phyloP scores from a whole-genome alignment of 352 stramenopile genomes.

The Pythium sukuiense region DNA sequence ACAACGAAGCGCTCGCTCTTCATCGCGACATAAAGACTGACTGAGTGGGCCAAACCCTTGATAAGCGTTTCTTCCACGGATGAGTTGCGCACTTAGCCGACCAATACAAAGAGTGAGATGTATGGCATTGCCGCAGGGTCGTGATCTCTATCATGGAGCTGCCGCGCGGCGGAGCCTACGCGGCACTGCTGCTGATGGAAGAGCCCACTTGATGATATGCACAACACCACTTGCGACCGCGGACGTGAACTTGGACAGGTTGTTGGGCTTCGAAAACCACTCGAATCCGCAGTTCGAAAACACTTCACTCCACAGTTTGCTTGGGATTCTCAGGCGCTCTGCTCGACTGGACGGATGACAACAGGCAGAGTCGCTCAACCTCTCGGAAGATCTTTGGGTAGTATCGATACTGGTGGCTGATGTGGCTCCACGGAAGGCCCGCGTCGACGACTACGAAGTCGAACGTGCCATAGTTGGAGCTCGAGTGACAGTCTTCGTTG shows the following conservation, averaged over 20 bases:
- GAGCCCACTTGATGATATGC: too few relatives aligned
- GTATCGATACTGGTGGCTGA: neutral
- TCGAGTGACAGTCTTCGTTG: neutral
- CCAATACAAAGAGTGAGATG: too few relatives aligned
- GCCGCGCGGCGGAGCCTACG: too few relatives aligned
- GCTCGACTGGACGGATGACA: neutral
- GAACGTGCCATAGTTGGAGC: neutral
- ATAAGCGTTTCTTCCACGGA: too few relatives aligned
- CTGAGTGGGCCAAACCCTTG: too few relatives aligned
- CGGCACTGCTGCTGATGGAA: too few relatives aligned
- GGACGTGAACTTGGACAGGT: too few relatives aligned
- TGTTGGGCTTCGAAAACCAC: neutral
- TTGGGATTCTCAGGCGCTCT: neutral
- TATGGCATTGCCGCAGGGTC: too few relatives aligned
- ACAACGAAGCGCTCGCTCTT: neutral
- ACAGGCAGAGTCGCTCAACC: neutral
- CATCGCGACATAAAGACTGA: too few relatives aligned
- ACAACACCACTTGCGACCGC: too few relatives aligned
- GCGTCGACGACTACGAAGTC: neutral
- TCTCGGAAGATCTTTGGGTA: neutral
- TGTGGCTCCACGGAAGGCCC: neutral
- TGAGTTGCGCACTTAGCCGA: too few relatives aligned
- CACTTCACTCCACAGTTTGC: conserved; percentile 6
- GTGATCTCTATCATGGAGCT: too few relatives aligned
- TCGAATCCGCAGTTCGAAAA: conserved; percentile 11